Base-by-base conservation (phyloP, 1,284 basidiomycete genomes). In the Ceratobasidium sp. region DNA sequence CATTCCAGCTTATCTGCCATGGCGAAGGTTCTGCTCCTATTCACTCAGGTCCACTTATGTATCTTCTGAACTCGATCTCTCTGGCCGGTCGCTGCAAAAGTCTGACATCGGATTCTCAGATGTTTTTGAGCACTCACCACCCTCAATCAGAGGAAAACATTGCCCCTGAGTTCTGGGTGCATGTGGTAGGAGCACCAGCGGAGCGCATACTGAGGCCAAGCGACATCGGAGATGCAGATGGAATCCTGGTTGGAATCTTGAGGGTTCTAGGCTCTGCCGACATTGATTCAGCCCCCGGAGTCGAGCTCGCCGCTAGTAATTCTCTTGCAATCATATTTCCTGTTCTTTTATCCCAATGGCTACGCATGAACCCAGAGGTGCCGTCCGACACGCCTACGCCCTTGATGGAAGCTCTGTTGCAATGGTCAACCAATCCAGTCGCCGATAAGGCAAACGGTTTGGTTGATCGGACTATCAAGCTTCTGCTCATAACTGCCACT, bases 151-250 rank as follows among this genome's bases (percentile, higher is more conserved):
- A 26, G 2, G 7, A 26, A 6, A 6, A 11, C 35, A 18, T 21
- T 14, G 6, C 50, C 7, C 62, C 32, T 5, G 13, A 9, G 13
- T 64, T 64, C 21, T 11, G 44, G 4, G 21, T 43, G 28, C n/a
- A 30, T 9, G 13, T 64, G 3, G 5, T 28, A 2, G 32, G 32
- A 28, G 47, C 30, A 6, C 46, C 13, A 16, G 41, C n/a, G 1
- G 21, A 7, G 1, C 32, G 38, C 14, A 4, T 16, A 1, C 21
- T 50, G 2, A n/a, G 49, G 14, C 47, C 61, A 0, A 21, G 35
- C 2, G 47, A 64, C 14, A 41, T 64, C 16, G 62, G 62, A 13
- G 49, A 52, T 23, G 44, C 47, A 30, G 61, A 50, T 21, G 30
- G 30, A 9, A n/a, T 64, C 2, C 2, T 47, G 11, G 44, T 26